Conservation (phyloP, 2,329 filamentous ascomycete genomes). For the Zalaria sp. region DNA sequence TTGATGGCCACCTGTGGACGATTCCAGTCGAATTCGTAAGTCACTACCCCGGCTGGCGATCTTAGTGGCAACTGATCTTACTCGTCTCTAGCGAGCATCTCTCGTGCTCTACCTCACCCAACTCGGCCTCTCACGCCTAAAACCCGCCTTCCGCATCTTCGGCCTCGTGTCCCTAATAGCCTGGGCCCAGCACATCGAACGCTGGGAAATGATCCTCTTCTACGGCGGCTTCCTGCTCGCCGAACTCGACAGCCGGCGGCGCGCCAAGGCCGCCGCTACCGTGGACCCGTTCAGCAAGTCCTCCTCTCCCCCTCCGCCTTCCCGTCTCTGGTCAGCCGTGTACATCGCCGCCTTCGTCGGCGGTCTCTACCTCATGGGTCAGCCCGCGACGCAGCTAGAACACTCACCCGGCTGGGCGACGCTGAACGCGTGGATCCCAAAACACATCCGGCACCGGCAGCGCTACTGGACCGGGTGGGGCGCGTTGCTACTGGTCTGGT, state of each 20-base stretch:
- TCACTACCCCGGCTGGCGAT: constrained; percentile 36
- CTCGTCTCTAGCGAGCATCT: constrained; percentile 31
- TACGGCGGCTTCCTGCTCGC: constrained; percentile 40
- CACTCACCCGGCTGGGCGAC: neutral
- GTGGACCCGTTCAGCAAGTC: neutral
- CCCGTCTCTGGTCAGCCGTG: neutral
- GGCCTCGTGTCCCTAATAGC: constrained; percentile 27
- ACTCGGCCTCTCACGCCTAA: constrained; percentile 20
- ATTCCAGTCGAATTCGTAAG: constrained; percentile 20
- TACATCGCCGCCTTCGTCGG: neutral
- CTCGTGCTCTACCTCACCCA: constrained; percentile 42
- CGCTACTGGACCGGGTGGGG: constrained; percentile 1
- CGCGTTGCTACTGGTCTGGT: neutral
- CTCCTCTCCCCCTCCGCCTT: neutral
- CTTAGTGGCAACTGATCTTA: neutral
- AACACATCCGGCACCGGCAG: neutral
- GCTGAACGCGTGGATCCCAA: neutral
- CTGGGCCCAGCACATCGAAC: constrained; percentile 32
- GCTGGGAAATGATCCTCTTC: constrained; percentile 44
- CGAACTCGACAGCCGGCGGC: constrained; percentile 35
- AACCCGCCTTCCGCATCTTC: constrained; percentile 20
- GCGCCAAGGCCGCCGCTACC: neutral
- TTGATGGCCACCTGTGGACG: constrained; percentile 45
- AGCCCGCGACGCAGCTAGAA: neutral
- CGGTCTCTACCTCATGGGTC: neutral